Conservation (phyloP, 2,329 filamentous ascomycete genomes). For the Tympanopsis confertula region DNA sequence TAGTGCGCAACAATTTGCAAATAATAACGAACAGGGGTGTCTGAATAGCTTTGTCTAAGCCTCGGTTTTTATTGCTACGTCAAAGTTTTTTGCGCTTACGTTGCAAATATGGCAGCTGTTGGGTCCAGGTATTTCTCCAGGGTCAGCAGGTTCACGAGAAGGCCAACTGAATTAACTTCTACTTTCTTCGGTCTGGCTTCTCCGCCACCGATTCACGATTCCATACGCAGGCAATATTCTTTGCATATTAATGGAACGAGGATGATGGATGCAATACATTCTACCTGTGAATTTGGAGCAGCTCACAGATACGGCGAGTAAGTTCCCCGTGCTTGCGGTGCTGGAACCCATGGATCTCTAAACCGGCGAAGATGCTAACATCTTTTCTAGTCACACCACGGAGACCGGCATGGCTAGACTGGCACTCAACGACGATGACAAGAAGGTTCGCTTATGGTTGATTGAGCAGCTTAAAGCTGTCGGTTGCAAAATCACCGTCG, state of each 20-base stretch:
- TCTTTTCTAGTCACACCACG: slow-evolving; percentile 28
- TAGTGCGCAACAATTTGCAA: no score
- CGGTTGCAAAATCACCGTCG: slow-evolving; percentile 56
- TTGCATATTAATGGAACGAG: slow-evolving; percentile 46
- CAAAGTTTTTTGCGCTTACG: no score
- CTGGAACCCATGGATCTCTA: slow-evolving; percentile 3
- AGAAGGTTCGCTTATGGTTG: slow-evolving; percentile 66
- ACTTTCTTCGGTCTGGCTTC: no score
- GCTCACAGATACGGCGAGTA: slow-evolving; percentile 59
- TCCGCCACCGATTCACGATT: no score
- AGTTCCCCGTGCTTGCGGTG: slow-evolving; percentile 15
- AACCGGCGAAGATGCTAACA: slow-evolving; percentile 6
- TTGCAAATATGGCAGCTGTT: no score
- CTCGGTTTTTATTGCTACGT: no score
- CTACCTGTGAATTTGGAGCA: slow-evolving; percentile 55
- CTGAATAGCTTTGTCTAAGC: no score
- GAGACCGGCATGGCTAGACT: slow-evolving; percentile 71
- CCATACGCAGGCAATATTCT: no score
- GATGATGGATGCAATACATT: slow-evolving; percentile 51
- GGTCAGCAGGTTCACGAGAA: no score
- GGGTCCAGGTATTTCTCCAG: no score
- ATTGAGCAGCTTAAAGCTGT: slow-evolving; percentile 46
- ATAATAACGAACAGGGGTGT: no score
- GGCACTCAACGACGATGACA: slow-evolving; percentile 60
- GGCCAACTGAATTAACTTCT: no score